These are phyloP conservation scores for Neurospora sp. DNA, from an alignment of 2,329 filamentous ascomycete species.

Conservation along the genomic window DNA sequence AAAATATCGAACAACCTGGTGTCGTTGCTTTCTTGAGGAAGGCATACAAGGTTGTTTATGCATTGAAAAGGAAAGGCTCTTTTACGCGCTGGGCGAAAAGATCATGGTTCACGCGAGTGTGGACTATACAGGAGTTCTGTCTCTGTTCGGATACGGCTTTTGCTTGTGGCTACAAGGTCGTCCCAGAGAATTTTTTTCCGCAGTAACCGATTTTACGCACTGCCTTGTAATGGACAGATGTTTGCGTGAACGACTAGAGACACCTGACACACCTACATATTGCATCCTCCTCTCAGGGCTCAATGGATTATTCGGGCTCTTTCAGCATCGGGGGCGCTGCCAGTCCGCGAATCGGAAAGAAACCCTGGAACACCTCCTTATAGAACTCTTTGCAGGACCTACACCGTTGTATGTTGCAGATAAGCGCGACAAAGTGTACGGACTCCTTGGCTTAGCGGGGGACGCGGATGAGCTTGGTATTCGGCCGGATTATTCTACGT, in stretches of 20 bases:
- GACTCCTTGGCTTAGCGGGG: constrained; percentile 6
- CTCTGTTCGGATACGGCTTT: constrained; percentile 9
- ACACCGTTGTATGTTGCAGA: neutral
- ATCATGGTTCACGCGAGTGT: constrained; percentile 7
- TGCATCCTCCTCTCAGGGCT: fast-evolving
- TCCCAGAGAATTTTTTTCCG: constrained; percentile 1
- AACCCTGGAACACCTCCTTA: neutral
- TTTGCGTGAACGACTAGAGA: neutral
- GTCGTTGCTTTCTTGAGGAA: neutral
- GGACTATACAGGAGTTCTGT: constrained; percentile 11
- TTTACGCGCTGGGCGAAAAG: constrained; percentile 1
- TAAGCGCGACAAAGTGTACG: constrained; percentile 7
- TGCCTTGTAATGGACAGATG: neutral
- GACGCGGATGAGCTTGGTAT: constrained; percentile 3
- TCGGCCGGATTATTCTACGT: constrained; percentile 3
- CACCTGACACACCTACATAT: neutral
- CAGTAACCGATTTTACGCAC: neutral
- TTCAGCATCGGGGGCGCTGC: neutral
- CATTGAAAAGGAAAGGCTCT: neutral
- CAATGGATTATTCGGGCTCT: fast-evolving
- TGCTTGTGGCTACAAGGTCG: constrained; percentile 7
- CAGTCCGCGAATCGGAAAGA: neutral
- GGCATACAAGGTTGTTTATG: neutral
- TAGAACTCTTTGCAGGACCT: neutral
- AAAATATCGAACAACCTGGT: neutral